These are phyloP conservation scores for Xylaria sp. DNA, from an alignment of 2,329 filamentous ascomycete species.

Conservation along the genomic window DNA sequence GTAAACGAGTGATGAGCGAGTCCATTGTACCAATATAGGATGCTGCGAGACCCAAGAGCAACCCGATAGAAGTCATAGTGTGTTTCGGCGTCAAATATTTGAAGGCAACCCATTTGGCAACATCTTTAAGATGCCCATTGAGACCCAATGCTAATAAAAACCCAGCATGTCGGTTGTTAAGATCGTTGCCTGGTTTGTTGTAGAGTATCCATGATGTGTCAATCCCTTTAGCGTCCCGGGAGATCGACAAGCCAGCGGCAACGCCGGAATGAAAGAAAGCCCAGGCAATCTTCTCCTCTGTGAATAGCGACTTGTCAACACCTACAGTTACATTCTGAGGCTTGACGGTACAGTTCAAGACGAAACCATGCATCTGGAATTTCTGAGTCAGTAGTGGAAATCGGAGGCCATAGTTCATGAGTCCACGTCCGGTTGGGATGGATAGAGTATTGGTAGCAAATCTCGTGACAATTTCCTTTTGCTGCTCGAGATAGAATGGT, in stretches of 20 bases:
- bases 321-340: conserved; percentile 91
- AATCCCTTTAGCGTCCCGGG: conserved; percentile 88
- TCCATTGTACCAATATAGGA: conserved; percentile 99
- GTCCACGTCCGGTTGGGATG: conserved; percentile 84
- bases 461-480: conserved; percentile 88
- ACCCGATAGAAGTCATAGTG: conserved; percentile 97
- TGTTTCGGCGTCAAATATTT: conserved; percentile 99
- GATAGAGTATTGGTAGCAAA: conserved; percentile 89
- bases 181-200: conserved; percentile 87
- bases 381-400: conserved; percentile 92
- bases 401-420: conserved; percentile 88
- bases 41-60: conserved; percentile 90
- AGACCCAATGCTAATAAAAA: conserved; percentile 90
- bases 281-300: conserved; percentile 97
- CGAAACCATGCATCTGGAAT: conserved; percentile 89
- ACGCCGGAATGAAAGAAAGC: conserved; percentile 98
- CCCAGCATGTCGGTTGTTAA: conserved; percentile 95
- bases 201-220: conserved; percentile 99
- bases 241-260: conserved; percentile 91
- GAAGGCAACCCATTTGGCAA: conserved; percentile 98
- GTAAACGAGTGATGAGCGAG: conserved; percentile 87
- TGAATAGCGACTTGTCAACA: conserved; percentile 87
- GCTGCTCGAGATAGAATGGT: conserved; percentile 86
- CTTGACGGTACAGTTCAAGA: conserved; percentile 89
- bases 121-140: conserved; percentile 91